A percentile compares a stretch with the other conserved stretches of the same genome.
Evolutionary conservation across 139 green algal genomes (phyloP).

Genomic region (Volvox africanus): DNA sequence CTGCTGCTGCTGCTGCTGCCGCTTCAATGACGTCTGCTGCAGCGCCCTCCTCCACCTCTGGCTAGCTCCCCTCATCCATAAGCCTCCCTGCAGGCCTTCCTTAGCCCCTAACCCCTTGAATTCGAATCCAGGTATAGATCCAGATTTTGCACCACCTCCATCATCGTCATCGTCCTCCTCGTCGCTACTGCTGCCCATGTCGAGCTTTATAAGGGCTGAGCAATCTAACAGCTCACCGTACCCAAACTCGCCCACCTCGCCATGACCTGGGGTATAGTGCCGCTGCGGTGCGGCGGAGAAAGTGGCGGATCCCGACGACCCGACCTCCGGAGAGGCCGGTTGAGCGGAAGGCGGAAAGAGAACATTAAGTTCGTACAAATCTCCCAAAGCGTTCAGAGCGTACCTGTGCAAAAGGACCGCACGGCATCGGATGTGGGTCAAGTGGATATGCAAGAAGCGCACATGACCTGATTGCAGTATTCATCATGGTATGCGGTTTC

Average conservation of each 20-base stretch:
- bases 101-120: not conserved
- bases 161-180: not conserved
- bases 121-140: too few relatives aligned
- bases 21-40: not conserved
- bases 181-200: not conserved
- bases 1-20: not conserved
- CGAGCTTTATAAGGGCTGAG: conserved; percentile 48
- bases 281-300: not conserved
- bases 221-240: conserved; percentile 57
- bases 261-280: conserved; percentile 53
- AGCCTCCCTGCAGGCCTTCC: not conserved
- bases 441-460: too few relatives aligned
- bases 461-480: too few relatives aligned
- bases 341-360: conserved; percentile 52
- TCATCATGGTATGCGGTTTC: too few relatives aligned
- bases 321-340: not conserved
- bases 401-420: conserved; percentile 23
- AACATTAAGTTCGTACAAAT: conserved; percentile 63
- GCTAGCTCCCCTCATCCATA: not conserved
- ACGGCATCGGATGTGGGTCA: not conserved
- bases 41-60: too few relatives aligned
- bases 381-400: conserved; percentile 51
- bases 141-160: too few relatives aligned
- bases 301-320: not conserved
- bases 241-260: conserved; percentile 45